Base-by-base conservation (phyloP, 2,329 filamentous ascomycete species). In the Diplocarpon rosae region DNA sequence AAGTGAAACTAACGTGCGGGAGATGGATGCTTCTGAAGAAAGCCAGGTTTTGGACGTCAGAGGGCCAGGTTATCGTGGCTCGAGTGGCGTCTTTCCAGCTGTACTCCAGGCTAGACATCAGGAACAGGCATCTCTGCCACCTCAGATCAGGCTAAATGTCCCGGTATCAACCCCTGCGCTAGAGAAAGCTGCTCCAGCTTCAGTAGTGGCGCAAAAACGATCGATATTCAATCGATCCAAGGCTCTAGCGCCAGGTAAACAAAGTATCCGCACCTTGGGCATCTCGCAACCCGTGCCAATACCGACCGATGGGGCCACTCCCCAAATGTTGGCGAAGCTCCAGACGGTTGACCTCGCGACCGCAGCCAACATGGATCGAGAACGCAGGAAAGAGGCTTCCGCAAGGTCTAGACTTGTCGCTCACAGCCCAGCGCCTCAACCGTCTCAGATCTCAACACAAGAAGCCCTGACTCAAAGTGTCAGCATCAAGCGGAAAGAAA, bases 301-400 rank as follows among this genome's bases (percentile, higher is more conserved):
- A 10, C 33, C 33, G 15, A 35, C 30, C n/a, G 39, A 52, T 2
- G 43, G 41, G 13, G 42, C 50, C 20, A 39, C 39, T 12, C 17
- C 48, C 11, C 49, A 53, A 24, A 51, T 52, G 10, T 59, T 59
- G 36, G 45, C 56, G 11, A 52, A 50, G 44, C 58, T 63, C n/a
- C 52, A 50, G 24, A 62, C 60, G 1, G 56, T 61, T 17, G 60
- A 62, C 45, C 52, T 63, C 32, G 50, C 52, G 17, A 58, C 56
- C 11, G 60, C 59, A 2, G 52, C 54, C 39, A 44, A 37, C 13
- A 61, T 59, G 35, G 60, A 62, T 39, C 51, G 57, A 7, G 51
- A 56, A 38, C 50, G 60, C 20, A 53, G 60, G 31, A 52, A 57
- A 35, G 55, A 33, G 28, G 54, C 52, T 13, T 43, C 45, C 15